Evolutionary conservation across 768 basidiomycete species (phyloP).

Genomic region (Lactarius pseudohatsudake): DNA sequence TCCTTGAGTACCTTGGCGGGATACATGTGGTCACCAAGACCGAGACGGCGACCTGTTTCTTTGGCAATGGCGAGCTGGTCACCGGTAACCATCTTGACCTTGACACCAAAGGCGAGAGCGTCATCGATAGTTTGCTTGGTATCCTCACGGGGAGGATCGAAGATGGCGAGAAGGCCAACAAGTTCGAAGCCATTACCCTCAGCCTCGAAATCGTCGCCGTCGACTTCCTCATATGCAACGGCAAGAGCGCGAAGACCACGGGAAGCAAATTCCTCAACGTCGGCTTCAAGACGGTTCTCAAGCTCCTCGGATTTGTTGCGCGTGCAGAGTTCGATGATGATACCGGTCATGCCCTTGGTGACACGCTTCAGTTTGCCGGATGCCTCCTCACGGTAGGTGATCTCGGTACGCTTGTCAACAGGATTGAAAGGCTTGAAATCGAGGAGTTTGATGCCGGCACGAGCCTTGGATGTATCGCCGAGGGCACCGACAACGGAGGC

Average conservation of each 20-base stretch:
- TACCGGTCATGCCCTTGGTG: conserved; percentile 99
- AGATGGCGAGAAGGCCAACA: conserved; percentile 95
- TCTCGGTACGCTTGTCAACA: conserved; percentile 98
- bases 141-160: conserved; percentile 95
- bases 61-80: conserved; percentile 99
- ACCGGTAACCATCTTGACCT: conserved; percentile 99
- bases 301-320: conserved; percentile 95
- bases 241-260: conserved; percentile 98
- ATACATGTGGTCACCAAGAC: conserved; percentile 99
- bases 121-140: conserved; percentile 99
- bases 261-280: conserved; percentile 93
- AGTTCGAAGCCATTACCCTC: conserved; percentile 98
- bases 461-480: conserved; percentile 70
- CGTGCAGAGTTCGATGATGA: conserved; percentile 95
- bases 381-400: conserved; percentile 93
- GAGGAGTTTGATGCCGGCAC: conserved; percentile 90
- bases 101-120: conserved; percentile 91
- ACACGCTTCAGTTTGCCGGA: conserved; percentile 97
- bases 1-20: conserved; percentile 99
- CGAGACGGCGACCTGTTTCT: conserved; percentile 97
- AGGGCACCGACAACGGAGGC: conserved; percentile 79
- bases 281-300: conserved; percentile 88
- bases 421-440: conserved; percentile 99
- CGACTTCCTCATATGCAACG: conserved; percentile 91
- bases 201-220: conserved; percentile 75